Conservation (phyloP, 345 rosid genomes). For the Triadica sebifera region DNA sequence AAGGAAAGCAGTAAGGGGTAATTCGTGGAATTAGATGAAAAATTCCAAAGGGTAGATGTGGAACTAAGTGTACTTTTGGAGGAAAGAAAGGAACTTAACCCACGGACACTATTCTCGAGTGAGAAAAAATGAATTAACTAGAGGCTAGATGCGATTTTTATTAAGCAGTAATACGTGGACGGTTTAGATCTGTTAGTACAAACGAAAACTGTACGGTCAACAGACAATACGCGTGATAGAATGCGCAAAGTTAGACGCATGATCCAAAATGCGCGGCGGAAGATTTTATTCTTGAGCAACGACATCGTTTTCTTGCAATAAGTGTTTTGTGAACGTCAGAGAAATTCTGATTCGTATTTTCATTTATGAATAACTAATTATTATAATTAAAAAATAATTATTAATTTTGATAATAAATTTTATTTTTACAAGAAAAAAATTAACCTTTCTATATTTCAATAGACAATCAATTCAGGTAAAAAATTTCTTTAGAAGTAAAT, state of each 20-base stretch:
- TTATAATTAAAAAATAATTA: no score
- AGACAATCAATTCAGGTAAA: no score
- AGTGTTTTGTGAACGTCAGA: no score
- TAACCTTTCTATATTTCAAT: no score
- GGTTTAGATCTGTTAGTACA: constrained; percentile 37
- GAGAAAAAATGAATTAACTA: not conserved
- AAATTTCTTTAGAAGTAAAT: no score
- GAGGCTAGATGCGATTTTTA: not conserved
- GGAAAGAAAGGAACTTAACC: not conserved
- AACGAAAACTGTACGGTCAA: constrained; percentile 34
- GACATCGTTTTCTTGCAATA: constrained; percentile 5
- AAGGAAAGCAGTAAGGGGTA: constrained; percentile 7
- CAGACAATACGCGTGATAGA: constrained; percentile 39
- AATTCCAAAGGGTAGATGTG: constrained; percentile 10
- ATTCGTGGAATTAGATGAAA: constrained; percentile 8
- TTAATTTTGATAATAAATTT: no score
- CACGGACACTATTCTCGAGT: constrained; percentile 41
- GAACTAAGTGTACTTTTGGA: not conserved
- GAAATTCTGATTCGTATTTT: no score
- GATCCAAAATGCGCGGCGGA: constrained; percentile 45
- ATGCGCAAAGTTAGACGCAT: constrained; percentile 13
- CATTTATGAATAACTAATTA: no score
- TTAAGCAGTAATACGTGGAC: constrained; percentile 29
- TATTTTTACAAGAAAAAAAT: no score
- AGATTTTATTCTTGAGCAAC: constrained; percentile 1